phyloP scores from a whole-genome alignment of 2,329 filamentous ascomycete species.

The Penicillium corylophilum region DNA sequence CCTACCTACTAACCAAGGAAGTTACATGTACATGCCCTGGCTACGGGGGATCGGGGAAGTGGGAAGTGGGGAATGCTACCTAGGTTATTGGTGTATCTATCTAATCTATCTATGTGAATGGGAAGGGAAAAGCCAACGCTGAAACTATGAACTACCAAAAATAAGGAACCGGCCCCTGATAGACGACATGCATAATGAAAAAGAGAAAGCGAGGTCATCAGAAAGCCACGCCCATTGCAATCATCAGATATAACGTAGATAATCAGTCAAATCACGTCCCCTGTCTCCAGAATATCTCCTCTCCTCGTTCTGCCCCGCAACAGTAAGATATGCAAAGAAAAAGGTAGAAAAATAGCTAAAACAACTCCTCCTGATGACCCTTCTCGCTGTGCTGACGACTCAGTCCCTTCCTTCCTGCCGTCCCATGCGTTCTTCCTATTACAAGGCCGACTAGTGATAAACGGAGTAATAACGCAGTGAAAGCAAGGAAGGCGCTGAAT shows the following conservation, averaged over 20 bases:
- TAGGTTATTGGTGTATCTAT: slow-evolving; percentile 19
- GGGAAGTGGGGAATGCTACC: slow-evolving; percentile 1
- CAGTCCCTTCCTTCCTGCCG: slow-evolving; percentile 4
- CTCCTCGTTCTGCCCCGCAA: neutral
- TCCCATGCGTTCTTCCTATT: slow-evolving; percentile 11
- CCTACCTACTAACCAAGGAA: too few relatives aligned
- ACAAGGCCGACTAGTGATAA: slow-evolving; percentile 9
- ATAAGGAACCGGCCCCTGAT: slow-evolving; percentile 9
- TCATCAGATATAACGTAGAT: slow-evolving; percentile 19
- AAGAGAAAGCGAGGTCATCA: slow-evolving; percentile 9
- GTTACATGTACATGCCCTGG: too few relatives aligned
- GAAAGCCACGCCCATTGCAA: slow-evolving; percentile 13
- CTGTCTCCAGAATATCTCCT: neutral
- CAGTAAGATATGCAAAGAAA: slow-evolving; percentile 16
- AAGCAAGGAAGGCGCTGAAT: slow-evolving; percentile 7
- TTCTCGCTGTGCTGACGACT: slow-evolving; percentile 15
- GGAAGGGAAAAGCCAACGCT: slow-evolving; percentile 8
- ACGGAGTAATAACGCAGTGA: slow-evolving; percentile 5
- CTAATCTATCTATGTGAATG: slow-evolving; percentile 26
- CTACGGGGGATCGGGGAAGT: too few relatives aligned
- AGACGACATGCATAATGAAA: slow-evolving; percentile 13
- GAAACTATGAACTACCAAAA: slow-evolving; percentile 6
- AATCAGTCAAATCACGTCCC: slow-evolving; percentile 13
- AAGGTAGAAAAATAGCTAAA: neutral
- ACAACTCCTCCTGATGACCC: slow-evolving; percentile 14